Conservation (phyloP, 2,329 filamentous ascomycete genomes). For the Aureobasidium pullulans region DNA sequence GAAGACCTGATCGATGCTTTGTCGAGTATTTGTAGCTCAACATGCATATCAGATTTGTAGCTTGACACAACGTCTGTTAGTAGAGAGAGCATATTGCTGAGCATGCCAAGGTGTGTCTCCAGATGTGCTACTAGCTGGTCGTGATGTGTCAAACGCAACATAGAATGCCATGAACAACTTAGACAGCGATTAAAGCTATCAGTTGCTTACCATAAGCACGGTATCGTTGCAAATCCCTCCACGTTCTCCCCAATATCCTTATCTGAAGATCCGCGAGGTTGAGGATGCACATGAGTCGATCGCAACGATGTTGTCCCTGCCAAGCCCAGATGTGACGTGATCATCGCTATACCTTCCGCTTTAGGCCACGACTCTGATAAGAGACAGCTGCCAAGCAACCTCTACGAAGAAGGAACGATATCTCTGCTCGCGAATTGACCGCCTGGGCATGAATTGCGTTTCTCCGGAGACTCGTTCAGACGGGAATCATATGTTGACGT, state of each 20-base stretch:
- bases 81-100: no score
- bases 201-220: background rate
- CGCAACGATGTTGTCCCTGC: background rate
- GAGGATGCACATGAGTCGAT: background rate
- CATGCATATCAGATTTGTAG: no score
- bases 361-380: background rate
- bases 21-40: no score
- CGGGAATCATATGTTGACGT: no score
- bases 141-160: no score
- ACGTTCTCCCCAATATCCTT: background rate
- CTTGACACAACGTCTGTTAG: no score
- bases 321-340: background rate
- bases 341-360: background rate
- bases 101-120: no score
- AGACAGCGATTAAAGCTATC: background rate
- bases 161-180: background rate
- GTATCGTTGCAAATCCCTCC: background rate
- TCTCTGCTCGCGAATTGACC: background rate
- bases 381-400: background rate
- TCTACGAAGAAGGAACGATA: background rate
- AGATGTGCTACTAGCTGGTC: no score
- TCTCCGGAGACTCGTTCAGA: background rate
- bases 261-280: background rate
- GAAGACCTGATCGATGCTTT: background rate
- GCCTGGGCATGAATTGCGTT: background rate